phyloP scores from a whole-genome alignment of 306 rosid species.

The Prunus salicina region DNA sequence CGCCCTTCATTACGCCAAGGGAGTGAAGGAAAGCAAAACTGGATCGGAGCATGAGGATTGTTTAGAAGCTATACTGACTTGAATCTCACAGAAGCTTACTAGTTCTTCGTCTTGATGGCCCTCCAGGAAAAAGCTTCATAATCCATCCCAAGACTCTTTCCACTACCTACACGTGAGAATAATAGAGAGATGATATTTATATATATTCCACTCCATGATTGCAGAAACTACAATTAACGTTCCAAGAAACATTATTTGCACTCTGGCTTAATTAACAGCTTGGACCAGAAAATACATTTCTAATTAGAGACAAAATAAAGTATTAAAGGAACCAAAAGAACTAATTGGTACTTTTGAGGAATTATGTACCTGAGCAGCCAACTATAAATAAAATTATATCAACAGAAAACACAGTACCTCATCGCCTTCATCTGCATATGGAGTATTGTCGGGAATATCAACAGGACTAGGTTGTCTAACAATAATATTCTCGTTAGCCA shows the following conservation, averaged over 20 bases:
- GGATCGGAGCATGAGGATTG: constrained; percentile 13
- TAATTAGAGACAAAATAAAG: background rate
- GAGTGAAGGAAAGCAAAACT: constrained; percentile 31
- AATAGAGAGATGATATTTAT: background rate
- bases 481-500: constrained; percentile 59
- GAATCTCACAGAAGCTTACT: constrained; percentile 76
- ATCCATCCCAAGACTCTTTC: constrained; percentile 99
- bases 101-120: constrained; percentile 85
- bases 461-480: constrained; percentile 52
- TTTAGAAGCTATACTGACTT: constrained; percentile 25
- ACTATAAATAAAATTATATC: background rate
- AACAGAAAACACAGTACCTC: constrained; percentile 52
- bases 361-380: background rate
- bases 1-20: constrained; percentile 38
- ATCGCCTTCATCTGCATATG: constrained; percentile 92
- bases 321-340: background rate
- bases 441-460: constrained; percentile 42
- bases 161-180: constrained; percentile 60
- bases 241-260: background rate
- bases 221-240: background rate
- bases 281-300: background rate
- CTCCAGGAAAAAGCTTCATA: constrained; percentile 95
- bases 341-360: background rate
- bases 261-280: background rate
- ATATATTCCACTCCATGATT: background rate